Percentiles rank a stretch among this genome's conserved stretches.
phyloP scores from a whole-genome alignment of 116 monocot genomes.

The Papilionanthe hybrid region DNA sequence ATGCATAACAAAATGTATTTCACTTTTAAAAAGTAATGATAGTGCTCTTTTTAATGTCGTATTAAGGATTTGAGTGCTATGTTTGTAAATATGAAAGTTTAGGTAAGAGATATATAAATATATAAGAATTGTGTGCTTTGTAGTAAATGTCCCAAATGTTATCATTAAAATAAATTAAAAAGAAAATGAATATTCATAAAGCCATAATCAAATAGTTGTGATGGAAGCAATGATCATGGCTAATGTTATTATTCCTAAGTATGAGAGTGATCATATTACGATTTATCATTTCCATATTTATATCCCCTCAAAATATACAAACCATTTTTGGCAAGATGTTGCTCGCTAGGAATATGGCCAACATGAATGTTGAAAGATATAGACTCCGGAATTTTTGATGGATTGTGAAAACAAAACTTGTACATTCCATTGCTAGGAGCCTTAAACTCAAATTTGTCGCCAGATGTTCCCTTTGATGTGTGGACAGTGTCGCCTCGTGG shows the following conservation, averaged over 20 bases:
- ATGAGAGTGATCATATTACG: background rate
- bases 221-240: background rate
- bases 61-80: too few species aligned
- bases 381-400: slow-evolving; percentile 59
- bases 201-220: background rate
- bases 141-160: background rate
- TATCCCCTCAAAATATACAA: background rate
- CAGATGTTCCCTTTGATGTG: slow-evolving; percentile 62
- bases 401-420: slow-evolving; percentile 93
- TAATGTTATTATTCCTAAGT: background rate
- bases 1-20: too few species aligned
- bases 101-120: too few species aligned
- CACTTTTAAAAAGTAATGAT: too few species aligned
- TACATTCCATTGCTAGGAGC: slow-evolving; percentile 84
- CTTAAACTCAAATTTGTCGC: slow-evolving; percentile 87
- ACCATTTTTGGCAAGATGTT: slow-evolving; percentile 96
- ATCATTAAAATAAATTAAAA: too few species aligned
- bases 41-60: too few species aligned
- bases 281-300: background rate
- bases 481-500: slow-evolving; percentile 64
- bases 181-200: too few species aligned
- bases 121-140: too few species aligned
- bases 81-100: too few species aligned
- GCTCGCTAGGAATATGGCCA: slow-evolving; percentile 90
- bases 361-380: slow-evolving; percentile 94